These are phyloP conservation scores for Trifolium subterraneum DNA, from an alignment of 306 rosid genomes.

Conservation along the genomic window DNA sequence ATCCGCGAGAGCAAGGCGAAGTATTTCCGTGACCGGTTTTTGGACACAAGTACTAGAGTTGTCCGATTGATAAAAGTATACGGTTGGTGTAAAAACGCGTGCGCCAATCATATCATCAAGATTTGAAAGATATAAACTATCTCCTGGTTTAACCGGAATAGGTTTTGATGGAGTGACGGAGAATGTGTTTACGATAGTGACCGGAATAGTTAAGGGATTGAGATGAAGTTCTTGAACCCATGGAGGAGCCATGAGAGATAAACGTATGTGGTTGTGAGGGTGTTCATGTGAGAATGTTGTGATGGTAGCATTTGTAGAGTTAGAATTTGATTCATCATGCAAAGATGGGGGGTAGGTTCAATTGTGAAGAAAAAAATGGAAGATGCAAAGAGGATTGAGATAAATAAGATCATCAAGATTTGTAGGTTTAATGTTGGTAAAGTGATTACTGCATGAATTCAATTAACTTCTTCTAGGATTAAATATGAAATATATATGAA, in stretches of 20 bases:
- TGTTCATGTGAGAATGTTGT: constrained; percentile 16
- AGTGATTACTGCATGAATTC: constrained; percentile 10
- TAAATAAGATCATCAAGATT: constrained; percentile 46
- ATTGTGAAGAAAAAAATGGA: constrained; percentile 28
- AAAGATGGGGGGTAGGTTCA: constrained; percentile 48
- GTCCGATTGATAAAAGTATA: constrained; percentile 63
- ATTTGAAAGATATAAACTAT: constrained; percentile 75
- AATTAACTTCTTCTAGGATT: neutral
- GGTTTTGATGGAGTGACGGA: constrained; percentile 63
- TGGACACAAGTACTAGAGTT: neutral
- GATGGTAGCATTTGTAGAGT: constrained; percentile 67
- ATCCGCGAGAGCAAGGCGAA: constrained; percentile 63
- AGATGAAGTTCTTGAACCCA: constrained; percentile 90
- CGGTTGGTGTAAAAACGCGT: constrained; percentile 83
- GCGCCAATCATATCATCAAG: constrained; percentile 82
- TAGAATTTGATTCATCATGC: constrained; percentile 52
- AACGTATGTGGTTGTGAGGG: constrained; percentile 21
- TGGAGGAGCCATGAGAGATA: constrained; percentile 64
- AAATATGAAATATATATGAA: too few relatives aligned
- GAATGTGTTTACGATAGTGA: constrained; percentile 48
- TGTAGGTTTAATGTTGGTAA: constrained; percentile 44
- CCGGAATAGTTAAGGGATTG: constrained; percentile 52
- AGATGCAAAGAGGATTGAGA: constrained; percentile 69
- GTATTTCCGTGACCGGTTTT: constrained; percentile 48
- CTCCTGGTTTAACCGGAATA: constrained; percentile 46